These are phyloP conservation scores for Zarea fungicola DNA, from an alignment of 2,329 filamentous ascomycete genomes.

Conservation along the genomic window DNA sequence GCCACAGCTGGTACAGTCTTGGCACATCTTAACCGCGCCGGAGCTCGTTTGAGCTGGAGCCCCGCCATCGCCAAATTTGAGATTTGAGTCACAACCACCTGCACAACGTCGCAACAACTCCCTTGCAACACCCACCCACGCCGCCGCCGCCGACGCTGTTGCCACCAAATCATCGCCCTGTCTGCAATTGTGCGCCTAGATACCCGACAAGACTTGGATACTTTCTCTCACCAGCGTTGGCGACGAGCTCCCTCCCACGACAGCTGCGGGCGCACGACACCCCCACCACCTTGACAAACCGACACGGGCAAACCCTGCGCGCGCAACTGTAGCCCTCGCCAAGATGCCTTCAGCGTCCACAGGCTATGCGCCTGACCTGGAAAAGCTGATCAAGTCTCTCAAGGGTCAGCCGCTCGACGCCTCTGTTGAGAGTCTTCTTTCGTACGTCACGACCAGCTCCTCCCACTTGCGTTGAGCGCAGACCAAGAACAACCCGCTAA, in stretches of 20 bases:
- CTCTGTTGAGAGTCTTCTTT: conserved; percentile 77
- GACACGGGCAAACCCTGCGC: not conserved
- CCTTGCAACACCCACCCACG: not conserved
- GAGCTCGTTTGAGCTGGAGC: not conserved
- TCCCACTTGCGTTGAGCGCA: not conserved
- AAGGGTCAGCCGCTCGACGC: conserved; percentile 71
- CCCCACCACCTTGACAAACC: not conserved
- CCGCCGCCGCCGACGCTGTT: not conserved
- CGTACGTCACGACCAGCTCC: conserved; percentile 49
- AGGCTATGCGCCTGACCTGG: conserved; percentile 62
- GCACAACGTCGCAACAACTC: not conserved
- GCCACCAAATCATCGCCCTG: not conserved
- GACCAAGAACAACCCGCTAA: not conserved
- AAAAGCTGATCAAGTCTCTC: conserved; percentile 72
- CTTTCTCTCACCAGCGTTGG: no score
- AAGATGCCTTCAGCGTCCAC: conserved; percentile 31
- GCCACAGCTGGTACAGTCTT: no score
- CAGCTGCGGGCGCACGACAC: not conserved
- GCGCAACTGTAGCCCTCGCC: not conserved
- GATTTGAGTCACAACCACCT: conserved; percentile 11
- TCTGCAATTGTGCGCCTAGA: not conserved
- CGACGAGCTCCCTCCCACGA: not conserved
- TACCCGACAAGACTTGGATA: not conserved
- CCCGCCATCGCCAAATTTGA: conserved; percentile 11
- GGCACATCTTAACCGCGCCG: no score